Conservation (phyloP, 139 green algal species). For the Eudorina sp. region DNA sequence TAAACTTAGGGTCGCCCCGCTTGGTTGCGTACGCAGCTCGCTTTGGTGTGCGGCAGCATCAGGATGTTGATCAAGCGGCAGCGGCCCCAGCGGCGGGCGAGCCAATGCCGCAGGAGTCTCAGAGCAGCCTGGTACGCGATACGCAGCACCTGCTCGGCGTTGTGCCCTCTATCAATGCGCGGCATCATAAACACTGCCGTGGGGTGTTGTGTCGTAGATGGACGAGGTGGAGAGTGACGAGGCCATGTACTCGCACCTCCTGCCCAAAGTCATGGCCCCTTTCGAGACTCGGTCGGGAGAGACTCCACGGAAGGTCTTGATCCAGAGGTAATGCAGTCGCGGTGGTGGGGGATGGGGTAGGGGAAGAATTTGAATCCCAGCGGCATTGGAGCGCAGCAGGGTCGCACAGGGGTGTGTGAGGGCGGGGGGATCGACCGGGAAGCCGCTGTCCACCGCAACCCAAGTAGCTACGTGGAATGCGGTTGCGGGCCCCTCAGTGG, state of each 20-base stretch:
- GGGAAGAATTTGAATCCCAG: neutral
- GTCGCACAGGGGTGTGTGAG: no score
- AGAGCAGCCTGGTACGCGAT: conserved; percentile 23
- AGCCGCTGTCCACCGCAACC: no score
- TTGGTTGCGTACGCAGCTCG: conserved; percentile 7
- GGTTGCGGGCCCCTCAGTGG: no score
- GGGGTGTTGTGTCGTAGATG: neutral
- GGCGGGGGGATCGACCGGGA: no score
- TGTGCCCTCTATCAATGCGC: neutral
- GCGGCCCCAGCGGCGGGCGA: neutral
- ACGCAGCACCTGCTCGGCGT: neutral
- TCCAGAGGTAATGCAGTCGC: conserved; percentile 78
- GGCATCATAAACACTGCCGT: no score
- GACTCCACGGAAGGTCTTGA: conserved; percentile 76
- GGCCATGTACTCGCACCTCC: conserved; percentile 54
- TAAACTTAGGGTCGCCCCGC: neutral
- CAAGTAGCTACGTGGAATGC: no score
- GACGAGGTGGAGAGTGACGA: conserved; percentile 56
- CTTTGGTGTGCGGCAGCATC: conserved; percentile 33
- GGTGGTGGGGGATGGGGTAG: neutral
- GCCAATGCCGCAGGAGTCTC: neutral
- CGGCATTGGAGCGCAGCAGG: no score
- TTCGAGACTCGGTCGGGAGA: conserved; percentile 68
- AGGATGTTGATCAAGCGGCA: neutral
- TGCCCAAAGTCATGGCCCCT: conserved; percentile 81